These are phyloP conservation scores for Rubia yunnanensis DNA, from an alignment of 257 asterid genomes.

Conservation along the genomic window DNA sequence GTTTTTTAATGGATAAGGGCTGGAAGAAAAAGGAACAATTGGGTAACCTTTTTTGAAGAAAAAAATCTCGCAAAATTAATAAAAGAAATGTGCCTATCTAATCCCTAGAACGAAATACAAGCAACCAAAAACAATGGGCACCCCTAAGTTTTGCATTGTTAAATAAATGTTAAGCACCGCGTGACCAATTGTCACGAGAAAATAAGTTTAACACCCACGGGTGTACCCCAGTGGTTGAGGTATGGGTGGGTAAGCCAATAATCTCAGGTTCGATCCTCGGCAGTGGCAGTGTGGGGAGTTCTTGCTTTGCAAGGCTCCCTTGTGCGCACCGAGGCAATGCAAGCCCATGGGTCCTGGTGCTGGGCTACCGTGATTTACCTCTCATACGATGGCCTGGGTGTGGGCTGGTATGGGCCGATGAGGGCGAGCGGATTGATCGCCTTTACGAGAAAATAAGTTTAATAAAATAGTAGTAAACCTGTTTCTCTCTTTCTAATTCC, in stretches of 20 bases:
- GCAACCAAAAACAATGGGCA: slow-evolving; percentile 16
- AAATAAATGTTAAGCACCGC: slow-evolving; percentile 2
- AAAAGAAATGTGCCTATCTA: slow-evolving; percentile 4
- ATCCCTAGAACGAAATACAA: slow-evolving; percentile 12
- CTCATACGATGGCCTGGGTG: too few relatives aligned
- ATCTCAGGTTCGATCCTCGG: too few relatives aligned
- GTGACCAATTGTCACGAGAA: slow-evolving; percentile 15
- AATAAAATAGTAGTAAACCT: not conserved
- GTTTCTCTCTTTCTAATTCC: not conserved
- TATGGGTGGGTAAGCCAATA: too few relatives aligned
- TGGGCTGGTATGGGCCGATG: too few relatives aligned
- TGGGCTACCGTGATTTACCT: too few relatives aligned
- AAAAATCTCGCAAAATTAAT: not conserved
- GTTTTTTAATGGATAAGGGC: slow-evolving; percentile 7
- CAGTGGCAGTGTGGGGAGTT: too few relatives aligned
- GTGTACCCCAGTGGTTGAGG: too few relatives aligned
- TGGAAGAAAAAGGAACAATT: not conserved
- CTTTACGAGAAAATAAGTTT: not conserved
- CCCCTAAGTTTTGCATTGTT: slow-evolving; percentile 13
- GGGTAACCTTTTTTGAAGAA: not conserved
- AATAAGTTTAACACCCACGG: not conserved
- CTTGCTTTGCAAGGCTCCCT: too few relatives aligned
- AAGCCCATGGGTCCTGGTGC: too few relatives aligned
- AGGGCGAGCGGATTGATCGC: too few relatives aligned
- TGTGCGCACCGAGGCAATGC: too few relatives aligned